These are phyloP conservation scores for Dittrichia graveolens DNA, from an alignment of 129 eudicot species.

Conservation along the genomic window DNA sequence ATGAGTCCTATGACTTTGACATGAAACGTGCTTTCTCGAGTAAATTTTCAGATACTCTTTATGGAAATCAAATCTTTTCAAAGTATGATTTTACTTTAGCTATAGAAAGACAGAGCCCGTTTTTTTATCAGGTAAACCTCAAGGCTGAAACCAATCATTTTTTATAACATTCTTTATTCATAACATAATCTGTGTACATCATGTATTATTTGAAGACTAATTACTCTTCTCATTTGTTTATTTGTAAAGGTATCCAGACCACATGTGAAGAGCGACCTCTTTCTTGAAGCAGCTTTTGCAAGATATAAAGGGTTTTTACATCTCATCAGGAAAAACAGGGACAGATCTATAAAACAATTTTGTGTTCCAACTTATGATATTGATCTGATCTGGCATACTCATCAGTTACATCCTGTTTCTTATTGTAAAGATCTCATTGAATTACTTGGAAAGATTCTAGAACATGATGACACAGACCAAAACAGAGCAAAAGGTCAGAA, in stretches of 20 bases:
- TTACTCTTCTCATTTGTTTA: neutral
- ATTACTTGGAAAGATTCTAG: conserved; percentile 68
- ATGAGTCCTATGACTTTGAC: conserved; percentile 68
- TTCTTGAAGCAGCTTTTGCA: conserved; percentile 81
- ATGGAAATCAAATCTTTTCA: conserved; percentile 48
- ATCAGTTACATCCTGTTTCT: conserved; percentile 80
- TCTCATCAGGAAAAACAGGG: conserved; percentile 81
- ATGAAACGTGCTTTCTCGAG: conserved; percentile 36
- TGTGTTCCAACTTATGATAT: conserved; percentile 96
- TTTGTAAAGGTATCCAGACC: conserved; percentile 70
- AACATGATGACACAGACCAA: conserved; percentile 92
- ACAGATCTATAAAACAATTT: conserved; percentile 60
- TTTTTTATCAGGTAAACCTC: conserved; percentile 73
- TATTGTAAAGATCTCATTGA: conserved; percentile 65
- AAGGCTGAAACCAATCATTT: neutral
- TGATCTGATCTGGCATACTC: conserved; percentile 98
- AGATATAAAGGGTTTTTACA: conserved; percentile 95
- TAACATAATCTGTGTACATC: neutral
- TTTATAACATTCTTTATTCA: neutral
- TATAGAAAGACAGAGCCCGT: conserved; percentile 77
- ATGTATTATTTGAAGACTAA: conserved; percentile 14
- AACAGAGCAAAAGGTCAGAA: conserved; percentile 86
- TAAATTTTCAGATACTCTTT: conserved; percentile 27
- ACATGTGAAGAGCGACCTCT: conserved; percentile 53
- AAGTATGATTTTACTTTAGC: conserved; percentile 78